Evolutionary conservation across 2,329 filamentous ascomycete genomes (phyloP).

Genomic region (Pseudogymnoascus pannorum): DNA sequence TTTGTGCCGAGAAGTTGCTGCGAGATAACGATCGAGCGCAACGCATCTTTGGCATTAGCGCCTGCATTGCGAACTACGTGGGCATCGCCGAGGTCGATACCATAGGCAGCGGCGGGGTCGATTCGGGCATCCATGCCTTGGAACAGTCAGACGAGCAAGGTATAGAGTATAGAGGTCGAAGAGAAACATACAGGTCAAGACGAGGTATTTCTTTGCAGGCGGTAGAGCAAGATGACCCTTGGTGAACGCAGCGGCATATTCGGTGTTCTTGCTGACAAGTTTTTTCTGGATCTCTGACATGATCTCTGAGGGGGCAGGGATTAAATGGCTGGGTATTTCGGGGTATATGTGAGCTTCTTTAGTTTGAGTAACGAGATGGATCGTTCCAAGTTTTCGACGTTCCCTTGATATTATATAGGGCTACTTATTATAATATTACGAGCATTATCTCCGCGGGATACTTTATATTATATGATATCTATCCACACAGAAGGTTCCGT

Average conservation of each 20-base stretch:
- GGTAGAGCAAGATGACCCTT: conserved; percentile 60
- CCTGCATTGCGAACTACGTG: conserved; percentile 73
- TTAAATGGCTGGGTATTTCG: background rate
- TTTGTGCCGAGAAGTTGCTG: conserved; percentile 70
- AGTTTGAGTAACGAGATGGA: background rate
- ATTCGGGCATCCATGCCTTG: conserved; percentile 75
- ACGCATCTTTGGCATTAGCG: conserved; percentile 57
- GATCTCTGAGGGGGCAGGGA: background rate
- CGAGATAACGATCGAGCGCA: conserved; percentile 70
- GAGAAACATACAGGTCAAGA: conserved; percentile 27
- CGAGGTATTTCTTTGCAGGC: conserved; percentile 60
- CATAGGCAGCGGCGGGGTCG: conserved; percentile 61
- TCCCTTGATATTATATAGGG: background rate
- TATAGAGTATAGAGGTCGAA: background rate
- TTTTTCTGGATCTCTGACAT: conserved; percentile 40
- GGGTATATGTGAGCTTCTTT: background rate
- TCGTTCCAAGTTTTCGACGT: background rate
- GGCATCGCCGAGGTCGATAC: conserved; percentile 65
- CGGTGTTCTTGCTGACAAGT: conserved; percentile 48
- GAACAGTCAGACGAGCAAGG: conserved; percentile 40
- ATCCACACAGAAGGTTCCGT: background rate
- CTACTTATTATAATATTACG: background rate
- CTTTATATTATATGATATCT: background rate
- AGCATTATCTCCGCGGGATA: background rate
- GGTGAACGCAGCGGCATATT: conserved; percentile 53